Evolutionary conservation across 225 moss, liverwort and hornwort species (phyloP), one percentile per base, ranked within the genome.

Genomic region (Physcomitrellopsis africana): DNA sequence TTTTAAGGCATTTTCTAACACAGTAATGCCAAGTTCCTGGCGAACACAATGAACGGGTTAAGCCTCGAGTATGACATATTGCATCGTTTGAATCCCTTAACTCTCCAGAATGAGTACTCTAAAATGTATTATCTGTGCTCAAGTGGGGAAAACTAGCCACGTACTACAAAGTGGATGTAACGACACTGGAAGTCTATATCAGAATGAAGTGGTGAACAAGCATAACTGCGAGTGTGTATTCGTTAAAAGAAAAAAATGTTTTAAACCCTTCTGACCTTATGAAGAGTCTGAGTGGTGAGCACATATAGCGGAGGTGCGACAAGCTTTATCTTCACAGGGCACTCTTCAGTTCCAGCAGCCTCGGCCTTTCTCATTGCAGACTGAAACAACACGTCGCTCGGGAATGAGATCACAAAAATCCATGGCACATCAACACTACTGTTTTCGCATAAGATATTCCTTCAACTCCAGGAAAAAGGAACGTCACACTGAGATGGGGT

Each of bases 291-390:
- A 9, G 97, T 94, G 8, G 97, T 99, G 43, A 94, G 93, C 59
- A 99, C 97, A 81, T 99, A 99, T 58, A 99, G 85, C 45, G 97
- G 97, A 2, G 97, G 97, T 26, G 97, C 97, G 64, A 99, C 97
- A 65, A 99, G 84, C 87, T 99, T 99, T 27, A 94, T 94, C 84
- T 99, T 99, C 49, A 99, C 94, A 51, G 94, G 94, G 65, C 97
- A 99, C 75, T 99, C 94, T 24, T 93, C 89, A 61, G 91, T 92
- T 77, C 97, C 93, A 72, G 93, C 87, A 55, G 82, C 91, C 87
- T 94, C 97, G 37, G 94, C 94, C 77, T 84, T 92, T 22, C 97
- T 90, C 97, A 99, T 99, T 69, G 97, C 92, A 54, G 91, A 93
- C 92, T 96, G 84, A 74, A 77, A 37, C 32, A 67, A 19, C 47